These are phyloP conservation scores for Fomitiporia mediterranea DNA, from an alignment of 1,284 basidiomycete genomes.

Conservation along the genomic window DNA sequence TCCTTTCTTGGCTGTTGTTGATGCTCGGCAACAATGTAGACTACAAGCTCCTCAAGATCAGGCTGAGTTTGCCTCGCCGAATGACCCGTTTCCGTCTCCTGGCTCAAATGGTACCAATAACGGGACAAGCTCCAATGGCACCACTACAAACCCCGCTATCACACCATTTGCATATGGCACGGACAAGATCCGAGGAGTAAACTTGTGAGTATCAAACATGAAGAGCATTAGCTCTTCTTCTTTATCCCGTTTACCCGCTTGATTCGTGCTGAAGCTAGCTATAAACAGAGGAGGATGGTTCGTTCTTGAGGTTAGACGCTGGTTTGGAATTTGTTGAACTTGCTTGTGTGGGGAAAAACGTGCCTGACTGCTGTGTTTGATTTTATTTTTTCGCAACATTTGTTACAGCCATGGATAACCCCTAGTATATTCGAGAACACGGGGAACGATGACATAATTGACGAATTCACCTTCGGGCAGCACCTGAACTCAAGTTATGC, in stretches of 20 bases:
- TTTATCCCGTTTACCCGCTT: background rate
- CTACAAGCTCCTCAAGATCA: constrained; percentile 15
- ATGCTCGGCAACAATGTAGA: constrained; percentile 16
- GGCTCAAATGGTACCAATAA: constrained; percentile 13
- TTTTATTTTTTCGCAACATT: background rate
- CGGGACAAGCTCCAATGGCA: constrained; percentile 5
- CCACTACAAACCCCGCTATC: constrained; percentile 1
- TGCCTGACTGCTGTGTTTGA: constrained; percentile 1
- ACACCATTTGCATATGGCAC: constrained; percentile 21
- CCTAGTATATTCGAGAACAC: constrained; percentile 66
- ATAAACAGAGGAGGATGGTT: constrained; percentile 24
- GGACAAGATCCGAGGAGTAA: constrained; percentile 23
- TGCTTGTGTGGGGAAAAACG: too few relatives aligned
- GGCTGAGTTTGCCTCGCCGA: constrained; percentile 9
- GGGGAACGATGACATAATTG: constrained; percentile 55
- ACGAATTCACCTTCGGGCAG: constrained; percentile 67
- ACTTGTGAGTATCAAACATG: constrained; percentile 24
- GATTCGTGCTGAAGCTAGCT: background rate
- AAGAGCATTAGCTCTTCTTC: too few relatives aligned
- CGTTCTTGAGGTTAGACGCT: constrained; percentile 23
- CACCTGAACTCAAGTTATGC: constrained; percentile 46
- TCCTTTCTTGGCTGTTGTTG: background rate
- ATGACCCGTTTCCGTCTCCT: constrained; percentile 17
- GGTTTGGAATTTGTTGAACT: background rate
- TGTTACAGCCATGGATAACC: constrained; percentile 64